phyloP scores from a whole-genome alignment of 2,329 filamentous ascomycete genomes.

The Diaporthe aspalathi region DNA sequence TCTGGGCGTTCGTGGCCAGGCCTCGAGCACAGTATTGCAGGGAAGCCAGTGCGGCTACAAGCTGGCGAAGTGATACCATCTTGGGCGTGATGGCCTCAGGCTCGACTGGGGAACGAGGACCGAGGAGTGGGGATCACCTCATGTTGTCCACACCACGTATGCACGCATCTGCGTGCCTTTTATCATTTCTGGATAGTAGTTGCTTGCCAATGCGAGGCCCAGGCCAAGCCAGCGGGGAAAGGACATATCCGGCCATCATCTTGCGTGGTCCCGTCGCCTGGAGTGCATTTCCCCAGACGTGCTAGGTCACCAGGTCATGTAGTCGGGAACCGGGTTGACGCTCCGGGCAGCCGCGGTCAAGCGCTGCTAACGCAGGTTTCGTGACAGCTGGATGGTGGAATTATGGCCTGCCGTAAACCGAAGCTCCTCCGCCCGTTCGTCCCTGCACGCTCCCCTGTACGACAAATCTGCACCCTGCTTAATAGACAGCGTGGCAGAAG shows the following conservation, averaged over 20 bases:
- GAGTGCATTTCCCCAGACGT: background rate
- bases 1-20: constrained; percentile 1
- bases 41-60: constrained; percentile 24
- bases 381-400: constrained; percentile 38
- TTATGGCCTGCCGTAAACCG: constrained; percentile 15
- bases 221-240: constrained; percentile 19
- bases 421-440: constrained; percentile 16
- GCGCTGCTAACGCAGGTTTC: constrained; percentile 30
- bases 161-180: constrained; percentile 15
- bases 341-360: constrained; percentile 35
- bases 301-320: background rate
- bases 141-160: background rate
- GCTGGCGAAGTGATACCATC: constrained; percentile 17
- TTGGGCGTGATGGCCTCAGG: background rate
- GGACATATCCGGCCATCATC: background rate
- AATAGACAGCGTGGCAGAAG: background rate
- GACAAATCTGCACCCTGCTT: background rate
- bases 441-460: constrained; percentile 18
- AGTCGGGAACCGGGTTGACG: constrained; percentile 25
- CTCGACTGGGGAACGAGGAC: background rate
- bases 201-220: constrained; percentile 1
- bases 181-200: background rate
- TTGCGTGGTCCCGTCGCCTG: background rate
- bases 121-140: background rate
- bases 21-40: constrained; percentile 20